Evolutionary conservation across 805 yeast species (phyloP).

Genomic region (Brettanomyces anomalus): DNA sequence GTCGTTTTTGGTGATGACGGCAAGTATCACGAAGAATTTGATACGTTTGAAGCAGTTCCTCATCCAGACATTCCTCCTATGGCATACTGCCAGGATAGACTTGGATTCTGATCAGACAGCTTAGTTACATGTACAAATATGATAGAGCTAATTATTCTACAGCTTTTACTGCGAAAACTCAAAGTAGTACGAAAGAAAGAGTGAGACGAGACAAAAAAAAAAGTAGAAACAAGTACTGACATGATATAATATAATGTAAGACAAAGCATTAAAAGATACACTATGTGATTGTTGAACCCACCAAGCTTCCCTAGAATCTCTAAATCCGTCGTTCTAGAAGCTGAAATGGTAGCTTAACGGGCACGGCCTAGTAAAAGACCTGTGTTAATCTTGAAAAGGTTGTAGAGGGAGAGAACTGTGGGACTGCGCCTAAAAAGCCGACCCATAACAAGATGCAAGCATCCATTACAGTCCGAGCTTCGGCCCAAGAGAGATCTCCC

Average conservation of each 20-base stretch:
- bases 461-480: no score
- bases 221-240: no score
- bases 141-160: background rate
- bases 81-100: constrained; percentile 63
- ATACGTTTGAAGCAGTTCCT: constrained; percentile 69
- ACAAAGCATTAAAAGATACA: no score
- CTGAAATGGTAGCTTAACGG: background rate
- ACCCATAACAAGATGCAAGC: no score
- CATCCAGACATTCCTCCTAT: constrained; percentile 92
- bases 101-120: constrained; percentile 8
- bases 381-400: constrained; percentile 24
- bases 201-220: no score
- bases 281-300: no score
- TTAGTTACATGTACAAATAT: background rate
- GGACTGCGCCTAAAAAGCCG: background rate
- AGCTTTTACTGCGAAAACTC: no score
- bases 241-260: no score
- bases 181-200: no score
- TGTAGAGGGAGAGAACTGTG: constrained; percentile 32
- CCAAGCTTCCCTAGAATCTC: background rate
- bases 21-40: constrained; percentile 40
- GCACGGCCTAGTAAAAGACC: background rate
- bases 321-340: background rate
- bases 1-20: constrained; percentile 40
- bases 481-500: constrained; percentile 24